Conservation (phyloP, 495 filamentous ascomycete species). For the Talaromyces stipitatus region DNA sequence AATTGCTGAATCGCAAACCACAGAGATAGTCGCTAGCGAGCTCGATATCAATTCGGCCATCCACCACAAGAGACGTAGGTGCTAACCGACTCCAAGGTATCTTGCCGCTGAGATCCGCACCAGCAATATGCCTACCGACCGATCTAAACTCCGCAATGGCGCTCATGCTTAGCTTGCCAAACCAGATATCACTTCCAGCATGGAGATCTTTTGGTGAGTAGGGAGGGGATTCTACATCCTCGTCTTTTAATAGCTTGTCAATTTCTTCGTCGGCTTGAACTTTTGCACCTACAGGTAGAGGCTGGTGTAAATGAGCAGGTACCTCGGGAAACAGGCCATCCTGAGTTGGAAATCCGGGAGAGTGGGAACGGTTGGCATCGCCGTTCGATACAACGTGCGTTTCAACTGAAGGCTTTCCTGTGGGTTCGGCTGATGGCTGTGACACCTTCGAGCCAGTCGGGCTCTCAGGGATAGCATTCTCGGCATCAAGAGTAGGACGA, state of each 20-base stretch:
- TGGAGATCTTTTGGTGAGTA: constrained; percentile 74
- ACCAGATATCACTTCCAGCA: constrained; percentile 66
- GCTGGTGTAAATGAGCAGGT: constrained; percentile 31
- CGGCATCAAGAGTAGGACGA: constrained; percentile 32
- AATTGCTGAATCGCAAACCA: constrained; percentile 61
- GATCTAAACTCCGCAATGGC: constrained; percentile 65
- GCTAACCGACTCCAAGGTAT: constrained; percentile 65
- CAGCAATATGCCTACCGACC: constrained; percentile 75
- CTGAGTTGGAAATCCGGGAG: constrained; percentile 3
- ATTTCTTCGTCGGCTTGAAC: constrained; percentile 78
- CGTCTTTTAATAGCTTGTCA: constrained; percentile 77
- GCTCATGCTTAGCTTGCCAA: constrained; percentile 69
- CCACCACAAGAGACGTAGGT: constrained; percentile 59
- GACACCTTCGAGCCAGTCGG: constrained; percentile 23
- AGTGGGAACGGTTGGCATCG: constrained; percentile 9
- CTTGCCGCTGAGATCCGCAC: constrained; percentile 56
- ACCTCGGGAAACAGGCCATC: constrained; percentile 40
- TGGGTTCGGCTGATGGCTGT: constrained; percentile 23
- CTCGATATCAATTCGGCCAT: constrained; percentile 73
- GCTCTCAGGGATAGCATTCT: constrained; percentile 27
- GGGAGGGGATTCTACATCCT: constrained; percentile 71
- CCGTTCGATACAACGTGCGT: not conserved
- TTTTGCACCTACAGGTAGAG: constrained; percentile 27
- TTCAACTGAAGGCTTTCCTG: constrained; percentile 16
- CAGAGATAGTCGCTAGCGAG: constrained; percentile 86